Conservation (phyloP, 352 stramenopile species). For the Pythium oligandrum region DNA sequence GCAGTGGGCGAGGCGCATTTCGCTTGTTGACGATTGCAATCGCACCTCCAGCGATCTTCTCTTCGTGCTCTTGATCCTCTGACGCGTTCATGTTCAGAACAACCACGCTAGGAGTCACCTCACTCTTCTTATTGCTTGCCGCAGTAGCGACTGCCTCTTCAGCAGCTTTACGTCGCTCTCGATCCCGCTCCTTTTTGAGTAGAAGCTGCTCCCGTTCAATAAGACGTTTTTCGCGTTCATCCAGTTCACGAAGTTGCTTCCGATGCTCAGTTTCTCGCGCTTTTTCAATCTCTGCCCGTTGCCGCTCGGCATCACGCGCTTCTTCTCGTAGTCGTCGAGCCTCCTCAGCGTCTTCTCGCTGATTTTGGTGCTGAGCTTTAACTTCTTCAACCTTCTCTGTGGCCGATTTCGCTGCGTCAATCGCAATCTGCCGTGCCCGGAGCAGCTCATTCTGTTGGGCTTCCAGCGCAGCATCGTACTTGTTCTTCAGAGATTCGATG, state of each 20-base stretch:
- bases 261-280: conserved; percentile 26
- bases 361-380: conserved; percentile 23
- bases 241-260: conserved; percentile 42
- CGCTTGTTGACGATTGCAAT: conserved; percentile 17
- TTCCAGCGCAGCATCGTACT: conserved; percentile 64
- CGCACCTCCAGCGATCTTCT: conserved; percentile 20
- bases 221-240: conserved; percentile 49
- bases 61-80: conserved; percentile 27
- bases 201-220: conserved; percentile 41
- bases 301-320: conserved; percentile 11
- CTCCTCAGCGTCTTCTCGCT: conserved; percentile 39
- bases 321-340: conserved; percentile 17
- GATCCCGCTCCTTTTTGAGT: conserved; percentile 35
- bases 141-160: conserved; percentile 1
- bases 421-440: conserved; percentile 35
- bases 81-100: conserved; percentile 45
- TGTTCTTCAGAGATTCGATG: conserved; percentile 60
- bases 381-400: conserved; percentile 43
- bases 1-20: not conserved
- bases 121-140: conserved; percentile 8
- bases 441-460: conserved; percentile 52
- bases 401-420: conserved; percentile 43
- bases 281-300: conserved; percentile 34
- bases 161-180: conserved; percentile 9
- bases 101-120: conserved; percentile 43